Evolutionary conservation across 371 early-diverging fungal genomes (phyloP).

Genomic region (Mucor plumbeus): DNA sequence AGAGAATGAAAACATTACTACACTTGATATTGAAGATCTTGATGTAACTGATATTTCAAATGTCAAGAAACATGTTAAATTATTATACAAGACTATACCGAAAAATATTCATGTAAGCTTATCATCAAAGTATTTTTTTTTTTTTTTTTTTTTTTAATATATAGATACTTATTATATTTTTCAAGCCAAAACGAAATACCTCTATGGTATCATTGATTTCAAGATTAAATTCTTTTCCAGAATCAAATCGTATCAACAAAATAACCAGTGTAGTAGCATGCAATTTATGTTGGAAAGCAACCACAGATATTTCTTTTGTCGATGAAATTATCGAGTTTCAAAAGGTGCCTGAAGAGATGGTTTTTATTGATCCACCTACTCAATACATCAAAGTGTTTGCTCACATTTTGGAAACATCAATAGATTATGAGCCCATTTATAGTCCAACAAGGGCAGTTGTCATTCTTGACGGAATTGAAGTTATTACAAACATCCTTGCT

Average conservation of each 20-base stretch:
- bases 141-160: no score
- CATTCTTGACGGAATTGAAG: conserved; percentile 60
- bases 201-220: conserved; percentile 63
- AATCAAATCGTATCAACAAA: conserved; percentile 54
- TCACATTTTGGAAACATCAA: conserved; percentile 50
- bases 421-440: conserved; percentile 62
- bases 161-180: background rate
- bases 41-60: conserved; percentile 48
- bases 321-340: conserved; percentile 53
- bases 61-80: conserved; percentile 22
- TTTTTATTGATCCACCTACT: conserved; percentile 52
- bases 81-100: conserved; percentile 57
- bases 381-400: conserved; percentile 57
- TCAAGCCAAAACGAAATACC: conserved; percentile 38
- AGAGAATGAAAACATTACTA: conserved; percentile 58
- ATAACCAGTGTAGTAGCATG: conserved; percentile 55
- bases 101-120: conserved; percentile 55
- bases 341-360: conserved; percentile 54
- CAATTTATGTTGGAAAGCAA: conserved; percentile 56
- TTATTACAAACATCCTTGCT: conserved; percentile 53
- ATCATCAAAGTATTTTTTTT: no score
- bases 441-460: conserved; percentile 54
- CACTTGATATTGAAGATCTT: conserved; percentile 63
- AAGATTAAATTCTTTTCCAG: conserved; percentile 43
- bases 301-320: conserved; percentile 42